Base-by-base conservation (phyloP, 495 filamentous ascomycete genomes). In the Rostrohypoxylon terebratum region DNA sequence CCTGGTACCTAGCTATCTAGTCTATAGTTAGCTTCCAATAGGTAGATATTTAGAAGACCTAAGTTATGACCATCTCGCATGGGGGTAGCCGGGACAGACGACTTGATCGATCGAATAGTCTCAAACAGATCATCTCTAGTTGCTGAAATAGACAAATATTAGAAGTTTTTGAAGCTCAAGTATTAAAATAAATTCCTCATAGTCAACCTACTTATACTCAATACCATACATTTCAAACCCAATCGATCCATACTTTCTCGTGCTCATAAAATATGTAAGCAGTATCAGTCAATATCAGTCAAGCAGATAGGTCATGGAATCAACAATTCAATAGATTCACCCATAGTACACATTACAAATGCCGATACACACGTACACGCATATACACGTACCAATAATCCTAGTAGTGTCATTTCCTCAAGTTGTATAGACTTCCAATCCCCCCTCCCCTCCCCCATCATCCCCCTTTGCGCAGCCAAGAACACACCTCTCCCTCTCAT, bases 391-490 rank as follows among this genome's bases (percentile, higher is more conserved):
- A 20, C 21, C 48, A 59, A 42, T 18, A 67, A 67, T 36, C 58
- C 44, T 53, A 51, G 6, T 51, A 50, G 3, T 64, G 47, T 47
- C 54, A 63, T 64, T 68, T 68, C 53, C 64, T 72, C 68, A 28
- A 34, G 59, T 66, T 60, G 66, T 54, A 63, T 72, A 64, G 44
- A 51, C 60, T 68, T 65, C 13, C 33, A 13, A 47, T 65, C 36
- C 28, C 25, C 45, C 20, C 33, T 5, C 28, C 6, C 28, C 28
- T 5, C 25, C 28, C 28, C 28, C 6, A 28, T 28, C n/a, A n/a
- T n/a, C n/a, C n/a, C n/a, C n/a, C n/a, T n/a, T 36, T 71, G 44
- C 21, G 59, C 44, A 64, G 50, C 51, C 38, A 36, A 61, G 48
- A 28, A 28, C 28, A 5, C 28, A 68, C 51, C 54, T 51, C 61